phyloP scores from a whole-genome alignment of 306 rosid species.

The Dryas octopetala region DNA sequence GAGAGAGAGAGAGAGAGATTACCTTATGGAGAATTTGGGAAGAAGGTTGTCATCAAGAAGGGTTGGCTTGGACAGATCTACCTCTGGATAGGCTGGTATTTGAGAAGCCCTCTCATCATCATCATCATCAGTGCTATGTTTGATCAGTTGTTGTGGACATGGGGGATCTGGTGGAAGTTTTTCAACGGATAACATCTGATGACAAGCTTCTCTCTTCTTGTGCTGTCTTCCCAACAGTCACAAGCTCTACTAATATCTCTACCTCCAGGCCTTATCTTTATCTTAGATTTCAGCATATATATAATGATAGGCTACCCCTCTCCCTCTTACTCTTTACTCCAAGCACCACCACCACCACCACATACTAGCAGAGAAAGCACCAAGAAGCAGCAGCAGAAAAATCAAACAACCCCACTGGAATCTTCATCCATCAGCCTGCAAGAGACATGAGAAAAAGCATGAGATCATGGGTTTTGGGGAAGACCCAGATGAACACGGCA shows the following conservation, averaged over 20 bases:
- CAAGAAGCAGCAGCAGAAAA: constrained; percentile 1
- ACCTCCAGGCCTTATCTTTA: constrained; percentile 39
- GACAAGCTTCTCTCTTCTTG: constrained; percentile 53
- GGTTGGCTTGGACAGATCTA: constrained; percentile 41
- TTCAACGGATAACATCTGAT: constrained; percentile 72
- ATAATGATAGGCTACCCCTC: constrained; percentile 27
- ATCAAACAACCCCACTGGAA: constrained; percentile 35
- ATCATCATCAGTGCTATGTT: constrained; percentile 6
- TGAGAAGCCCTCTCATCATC: constrained; percentile 38
- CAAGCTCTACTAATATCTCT: constrained; percentile 42
- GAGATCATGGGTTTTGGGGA: constrained; percentile 20
- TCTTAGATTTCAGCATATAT: constrained; percentile 62
- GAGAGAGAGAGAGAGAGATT: neutral
- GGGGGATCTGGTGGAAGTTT: constrained; percentile 56
- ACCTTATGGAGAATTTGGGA: constrained; percentile 61
- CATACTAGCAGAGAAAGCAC: constrained; percentile 18
- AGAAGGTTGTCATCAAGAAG: constrained; percentile 26
- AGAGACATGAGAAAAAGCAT: constrained; percentile 21
- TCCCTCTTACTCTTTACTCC: constrained; percentile 20
- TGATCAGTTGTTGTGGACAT: constrained; percentile 36
- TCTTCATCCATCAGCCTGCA: constrained; percentile 41
- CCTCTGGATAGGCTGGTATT: constrained; percentile 30
- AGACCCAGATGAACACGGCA: constrained; percentile 27
- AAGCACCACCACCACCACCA: constrained; percentile 18
- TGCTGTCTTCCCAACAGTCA: constrained; percentile 49